Evolutionary conservation across 345 rosid genomes (phyloP), one percentile per base, ranked within the genome.

Genomic region (Rhodamnia rubescens): DNA sequence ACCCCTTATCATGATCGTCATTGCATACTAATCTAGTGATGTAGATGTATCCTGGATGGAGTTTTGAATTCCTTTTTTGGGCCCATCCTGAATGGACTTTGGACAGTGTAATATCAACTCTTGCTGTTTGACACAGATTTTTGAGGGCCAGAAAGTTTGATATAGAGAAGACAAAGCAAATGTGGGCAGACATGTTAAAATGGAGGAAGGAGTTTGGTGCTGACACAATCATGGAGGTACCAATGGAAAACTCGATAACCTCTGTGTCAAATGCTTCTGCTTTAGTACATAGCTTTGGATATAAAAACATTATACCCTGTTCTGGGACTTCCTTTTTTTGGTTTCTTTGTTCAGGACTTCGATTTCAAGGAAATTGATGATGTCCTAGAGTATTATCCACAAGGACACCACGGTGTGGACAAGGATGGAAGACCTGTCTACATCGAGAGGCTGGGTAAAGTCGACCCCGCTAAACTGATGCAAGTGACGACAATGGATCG

Each of bases 341-440:
- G 55, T 56, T 85, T 83, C 42, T 82, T 53, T 56, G 24, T 61
- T 8, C 82, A 96, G 98, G 99, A 96, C 44, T 95, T 93, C 64
- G 98, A 94, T 36, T 97, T 93, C 87, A 40, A 93, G 85, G 99
- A 97, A 89, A 86, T 90, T 4, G 92, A 93, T 47, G 93, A 95
- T 88, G 98, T 97, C 26, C 51, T 97, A 5, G 90, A 93, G 84
- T 91, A 92, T 86, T 97, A 97, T 87, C 98, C 99, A 11, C 99
- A 97, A 88, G 98, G 97, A 84, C 90, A 95, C 86, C 99, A 96
- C 83, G 98, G 99, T n/a, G 91, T 94, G 53, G 99, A 96, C 83
- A 95, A 93, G 91, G 99, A 95, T 6, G 98, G 98, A 56, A 86
- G 96, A 75, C 98, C 98, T 6, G 85, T 95, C 7, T 95, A 95